Percentiles rank a stretch among this genome's conserved stretches.
These are phyloP conservation scores for Colletotrichum coccodes DNA, from an alignment of 2,329 filamentous ascomycete genomes.

Conservation along the genomic window DNA sequence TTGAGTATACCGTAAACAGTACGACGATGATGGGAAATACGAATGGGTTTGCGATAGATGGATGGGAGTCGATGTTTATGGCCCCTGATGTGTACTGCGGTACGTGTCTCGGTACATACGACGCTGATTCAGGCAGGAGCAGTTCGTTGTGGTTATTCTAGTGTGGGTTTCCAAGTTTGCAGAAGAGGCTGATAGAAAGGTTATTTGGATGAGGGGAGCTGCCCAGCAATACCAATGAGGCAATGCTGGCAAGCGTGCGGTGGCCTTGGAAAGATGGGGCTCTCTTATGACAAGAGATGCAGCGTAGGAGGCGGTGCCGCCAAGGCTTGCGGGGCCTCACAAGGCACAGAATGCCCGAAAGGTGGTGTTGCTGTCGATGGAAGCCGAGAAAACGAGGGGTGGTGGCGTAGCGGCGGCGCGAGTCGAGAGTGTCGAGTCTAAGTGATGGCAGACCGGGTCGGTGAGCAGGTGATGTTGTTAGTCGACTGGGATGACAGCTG, in stretches of 20 bases:
- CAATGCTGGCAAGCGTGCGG: slow-evolving; percentile 1
- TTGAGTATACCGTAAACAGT: neutral
- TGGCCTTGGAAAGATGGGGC: neutral
- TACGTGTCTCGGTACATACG: neutral
- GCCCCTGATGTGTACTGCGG: neutral
- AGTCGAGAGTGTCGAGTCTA: neutral
- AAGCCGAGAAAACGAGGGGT: slow-evolving; percentile 7
- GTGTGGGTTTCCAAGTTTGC: neutral
- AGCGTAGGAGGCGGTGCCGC: slow-evolving; percentile 24
- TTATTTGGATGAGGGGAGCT: neutral
- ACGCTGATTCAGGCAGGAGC: slow-evolving; percentile 6
- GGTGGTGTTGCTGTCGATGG: slow-evolving; percentile 23
- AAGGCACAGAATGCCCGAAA: slow-evolving; percentile 20
- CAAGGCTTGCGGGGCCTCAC: slow-evolving; percentile 28
- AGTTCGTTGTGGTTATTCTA: neutral
- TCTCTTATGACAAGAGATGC: slow-evolving; percentile 14
- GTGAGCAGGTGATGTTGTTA: slow-evolving; percentile 26
- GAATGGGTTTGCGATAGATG: neutral
- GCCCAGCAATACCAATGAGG: neutral
- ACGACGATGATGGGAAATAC: neutral
- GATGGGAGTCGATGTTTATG: neutral
- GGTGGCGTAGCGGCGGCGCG: slow-evolving; percentile 24
- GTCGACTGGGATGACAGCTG: slow-evolving; percentile 16
- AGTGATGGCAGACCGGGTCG: slow-evolving; percentile 11
- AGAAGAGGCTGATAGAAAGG: neutral